Evolutionary conservation across 805 yeast genomes (phyloP).

Genomic region (Suhomyces sp.): DNA sequence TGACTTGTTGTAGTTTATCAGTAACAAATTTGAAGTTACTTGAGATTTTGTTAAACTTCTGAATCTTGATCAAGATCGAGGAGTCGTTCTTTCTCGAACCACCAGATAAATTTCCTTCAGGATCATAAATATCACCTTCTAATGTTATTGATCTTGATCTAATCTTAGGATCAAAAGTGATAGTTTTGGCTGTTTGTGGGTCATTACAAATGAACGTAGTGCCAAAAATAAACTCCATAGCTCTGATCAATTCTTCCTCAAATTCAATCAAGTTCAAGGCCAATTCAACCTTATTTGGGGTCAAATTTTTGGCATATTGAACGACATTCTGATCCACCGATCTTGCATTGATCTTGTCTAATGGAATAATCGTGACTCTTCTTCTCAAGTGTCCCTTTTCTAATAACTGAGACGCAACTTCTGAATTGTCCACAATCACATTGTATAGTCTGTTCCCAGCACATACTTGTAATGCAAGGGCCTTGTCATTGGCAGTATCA

Average conservation of each 20-base stretch:
- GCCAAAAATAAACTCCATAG: slow-evolving; percentile 93
- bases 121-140: slow-evolving; percentile 94
- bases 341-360: slow-evolving; percentile 76
- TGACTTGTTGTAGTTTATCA: slow-evolving; percentile 40
- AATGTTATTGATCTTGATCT: slow-evolving; percentile 81
- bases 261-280: slow-evolving; percentile 81
- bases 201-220: slow-evolving; percentile 83
- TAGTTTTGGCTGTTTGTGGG: slow-evolving; percentile 81
- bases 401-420: slow-evolving; percentile 76
- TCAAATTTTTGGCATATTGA: slow-evolving; percentile 65
- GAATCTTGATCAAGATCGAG: slow-evolving; percentile 63
- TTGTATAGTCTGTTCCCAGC: slow-evolving; percentile 92
- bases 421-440: slow-evolving; percentile 86
- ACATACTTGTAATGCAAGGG: slow-evolving; percentile 85
- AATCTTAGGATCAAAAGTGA: slow-evolving; percentile 84
- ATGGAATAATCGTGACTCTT: slow-evolving; percentile 88
- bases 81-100: slow-evolving; percentile 72
- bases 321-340: slow-evolving; percentile 53
- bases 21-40: slow-evolving; percentile 41
- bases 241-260: slow-evolving; percentile 66
- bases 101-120: slow-evolving; percentile 93
- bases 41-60: slow-evolving; percentile 53
- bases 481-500: slow-evolving; percentile 55
- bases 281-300: slow-evolving; percentile 85
- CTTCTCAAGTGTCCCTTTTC: slow-evolving; percentile 75